Base-by-base conservation (phyloP, 2,329 filamentous ascomycete species). In the Penicillium fuscoglaucum region DNA sequence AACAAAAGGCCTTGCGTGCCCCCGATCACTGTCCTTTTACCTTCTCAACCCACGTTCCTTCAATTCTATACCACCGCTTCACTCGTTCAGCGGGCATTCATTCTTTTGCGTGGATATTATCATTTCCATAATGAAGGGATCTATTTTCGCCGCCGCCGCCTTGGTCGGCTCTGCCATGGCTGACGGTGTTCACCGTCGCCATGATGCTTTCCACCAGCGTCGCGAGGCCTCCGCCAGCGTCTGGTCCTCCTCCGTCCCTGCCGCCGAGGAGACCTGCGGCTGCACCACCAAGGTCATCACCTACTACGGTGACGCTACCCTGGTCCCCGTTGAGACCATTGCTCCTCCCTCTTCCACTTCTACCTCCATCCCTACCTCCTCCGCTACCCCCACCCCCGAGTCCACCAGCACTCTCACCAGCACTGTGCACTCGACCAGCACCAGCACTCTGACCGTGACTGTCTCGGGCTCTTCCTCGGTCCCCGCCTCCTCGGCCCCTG, bases 21-120 rank as follows among this genome's bases (percentile, higher is more conserved):
- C 64, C 50, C 61, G 57, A 48, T 33, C 40, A 54, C 58, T 55
- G 61, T 67, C 66, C 59, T 61, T 65, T 62, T 43, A 53, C 48
- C 52, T 54, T 57, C 37, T 33, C 55, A 55, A 62, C 55, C 55
- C 46, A 56, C 59, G 49, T 53, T 57, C 59, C 35, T 56, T 58
- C 10, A 41, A 46, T 57, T 44, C 45, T 39, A 43, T 57, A 73
- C 68, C 64, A 76, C 70, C 74, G 73, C 72, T 72, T 76, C 70
- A 78, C 75, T 73, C 90, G 77, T 92, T 93, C 80, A 92, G 90
- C 90, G 90, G 90, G 85, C 88, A 87, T 82, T 90, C 87, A 79
- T 90, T 73, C 89, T 75, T 70, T 72, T 60, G 50, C 50, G 61
- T 52, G 60, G 61, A 58, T 55, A 19, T 53, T 52, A 45, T 37